Evolutionary conservation across 495 filamentous ascomycete species (phyloP).

Genomic region (Trichoderma reesei): DNA sequence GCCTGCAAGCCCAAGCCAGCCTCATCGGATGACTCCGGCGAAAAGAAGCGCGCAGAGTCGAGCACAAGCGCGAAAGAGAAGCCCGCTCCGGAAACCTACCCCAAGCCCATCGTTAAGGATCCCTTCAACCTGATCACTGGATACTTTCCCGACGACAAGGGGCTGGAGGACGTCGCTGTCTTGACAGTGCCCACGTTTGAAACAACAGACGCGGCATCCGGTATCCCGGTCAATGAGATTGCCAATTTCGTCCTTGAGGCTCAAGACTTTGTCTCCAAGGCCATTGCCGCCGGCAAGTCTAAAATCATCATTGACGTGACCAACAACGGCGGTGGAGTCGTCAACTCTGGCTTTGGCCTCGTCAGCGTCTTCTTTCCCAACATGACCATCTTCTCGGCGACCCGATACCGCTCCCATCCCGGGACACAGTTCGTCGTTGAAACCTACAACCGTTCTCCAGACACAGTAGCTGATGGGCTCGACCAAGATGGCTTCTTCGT

Average conservation of each 20-base stretch:
- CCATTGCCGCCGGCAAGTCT: constrained; percentile 30
- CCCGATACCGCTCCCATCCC: neutral
- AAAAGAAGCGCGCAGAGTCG: neutral
- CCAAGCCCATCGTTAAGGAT: constrained; percentile 18
- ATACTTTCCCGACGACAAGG: constrained; percentile 30
- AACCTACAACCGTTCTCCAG: neutral
- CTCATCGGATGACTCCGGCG: neutral
- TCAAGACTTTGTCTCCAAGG: constrained; percentile 27
- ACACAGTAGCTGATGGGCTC: too few relatives aligned
- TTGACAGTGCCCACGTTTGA: constrained; percentile 20
- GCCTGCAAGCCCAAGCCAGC: neutral
- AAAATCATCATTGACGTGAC: constrained; percentile 47
- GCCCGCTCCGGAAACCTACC: constrained; percentile 11
- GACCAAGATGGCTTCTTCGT: neutral
- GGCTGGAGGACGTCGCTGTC: constrained; percentile 32
- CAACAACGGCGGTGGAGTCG: constrained; percentile 44
- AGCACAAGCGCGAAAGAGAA: neutral
- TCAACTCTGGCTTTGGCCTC: constrained; percentile 37
- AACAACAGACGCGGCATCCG: constrained; percentile 11
- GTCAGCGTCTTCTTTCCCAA: constrained; percentile 20
- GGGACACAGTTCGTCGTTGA: neutral
- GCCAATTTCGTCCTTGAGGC: constrained; percentile 29
- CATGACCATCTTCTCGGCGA: constrained; percentile 17
- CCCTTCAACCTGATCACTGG: constrained; percentile 21
- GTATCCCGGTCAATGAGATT: constrained; percentile 17